A percentile compares a stretch with the other conserved stretches of the same genome.
These are phyloP conservation scores for Verbena officinalis DNA, from an alignment of 257 asterid species.

Conservation along the genomic window DNA sequence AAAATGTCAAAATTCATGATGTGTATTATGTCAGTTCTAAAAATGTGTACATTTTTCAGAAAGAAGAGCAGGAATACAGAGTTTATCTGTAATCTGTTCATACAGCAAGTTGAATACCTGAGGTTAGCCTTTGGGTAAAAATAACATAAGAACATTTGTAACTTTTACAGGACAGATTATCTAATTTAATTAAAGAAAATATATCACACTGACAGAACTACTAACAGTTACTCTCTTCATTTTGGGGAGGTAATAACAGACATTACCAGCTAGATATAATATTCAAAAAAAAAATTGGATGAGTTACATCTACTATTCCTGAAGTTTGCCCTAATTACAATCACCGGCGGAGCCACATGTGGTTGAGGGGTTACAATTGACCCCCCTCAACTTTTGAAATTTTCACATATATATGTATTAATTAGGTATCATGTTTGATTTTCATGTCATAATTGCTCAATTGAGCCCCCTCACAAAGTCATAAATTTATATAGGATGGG, in stretches of 20 bases:
- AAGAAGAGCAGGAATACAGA: neutral
- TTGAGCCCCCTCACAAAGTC: too few species aligned
- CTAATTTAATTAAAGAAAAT: neutral
- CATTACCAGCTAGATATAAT: neutral
- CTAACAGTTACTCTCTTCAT: neutral
- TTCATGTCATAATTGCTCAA: too few species aligned
- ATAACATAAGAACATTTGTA: neutral
- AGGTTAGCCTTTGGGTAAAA: neutral
- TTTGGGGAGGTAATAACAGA: slow-evolving; percentile 1
- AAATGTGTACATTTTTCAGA: neutral
- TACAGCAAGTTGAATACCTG: neutral
- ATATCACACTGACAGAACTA: neutral
- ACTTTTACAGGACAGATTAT: neutral
- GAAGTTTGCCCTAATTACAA: too few species aligned
- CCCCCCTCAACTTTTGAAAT: too few species aligned
- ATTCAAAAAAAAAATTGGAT: too few species aligned
- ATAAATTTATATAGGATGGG: too few species aligned
- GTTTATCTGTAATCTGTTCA: neutral
- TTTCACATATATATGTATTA: too few species aligned
- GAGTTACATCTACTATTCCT: too few species aligned
- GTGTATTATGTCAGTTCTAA: neutral
- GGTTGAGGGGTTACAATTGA: too few species aligned
- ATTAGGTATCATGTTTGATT: too few species aligned
- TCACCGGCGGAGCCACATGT: too few species aligned
- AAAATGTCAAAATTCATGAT: too few species aligned